Base-by-base conservation (phyloP, 768 basidiomycete species). In the Suillus variegatus region DNA sequence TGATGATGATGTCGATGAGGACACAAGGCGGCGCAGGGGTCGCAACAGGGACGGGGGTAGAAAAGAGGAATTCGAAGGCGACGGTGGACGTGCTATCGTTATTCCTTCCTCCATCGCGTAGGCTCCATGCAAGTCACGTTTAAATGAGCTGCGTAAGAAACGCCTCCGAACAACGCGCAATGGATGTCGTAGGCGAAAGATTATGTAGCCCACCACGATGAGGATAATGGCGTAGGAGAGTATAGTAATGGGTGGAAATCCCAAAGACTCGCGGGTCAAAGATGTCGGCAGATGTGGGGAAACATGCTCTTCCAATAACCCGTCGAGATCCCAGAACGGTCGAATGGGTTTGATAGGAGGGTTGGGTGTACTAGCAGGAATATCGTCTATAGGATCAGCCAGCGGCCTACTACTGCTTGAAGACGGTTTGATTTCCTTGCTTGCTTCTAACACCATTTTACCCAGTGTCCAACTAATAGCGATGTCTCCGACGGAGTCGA, bases 381-480 rank as follows among this genome's bases (percentile, higher is more conserved):
- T 82, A 68, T 88, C 85, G 62, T 91, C 88, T 63, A 92, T 81
- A 10, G 92, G 91, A 70, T 94, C 93, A 35, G 83, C 83, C n/a
- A 93, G 74, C 6, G 91, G 92, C 60, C 79, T 82, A 35, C 79
- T 77, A 4, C 79, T 71, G 62, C 81, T 82, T 14, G 77, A 75
- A 51, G 82, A 77, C 8, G 83, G 74, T 4, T 86, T 85, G 8
- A 95, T 86, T 74, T 93, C 92, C 68, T 92, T 93, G 80, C 93
- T 95, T 35, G 97, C 97, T 78, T 99, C 97, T 35, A 98, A 84
- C 0, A 99, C 97, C 96, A 99, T 99, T 77, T 98, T 99, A 35
- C 97, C 97, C 41, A 99, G 83, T 5, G 97, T 98, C 97, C 97
- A 99, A 71, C 88, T 94, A 72, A 99, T 94, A 52, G 95, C 94